Evolutionary conservation across 345 rosid species (phyloP).

Genomic region (Raphanus sativus): DNA sequence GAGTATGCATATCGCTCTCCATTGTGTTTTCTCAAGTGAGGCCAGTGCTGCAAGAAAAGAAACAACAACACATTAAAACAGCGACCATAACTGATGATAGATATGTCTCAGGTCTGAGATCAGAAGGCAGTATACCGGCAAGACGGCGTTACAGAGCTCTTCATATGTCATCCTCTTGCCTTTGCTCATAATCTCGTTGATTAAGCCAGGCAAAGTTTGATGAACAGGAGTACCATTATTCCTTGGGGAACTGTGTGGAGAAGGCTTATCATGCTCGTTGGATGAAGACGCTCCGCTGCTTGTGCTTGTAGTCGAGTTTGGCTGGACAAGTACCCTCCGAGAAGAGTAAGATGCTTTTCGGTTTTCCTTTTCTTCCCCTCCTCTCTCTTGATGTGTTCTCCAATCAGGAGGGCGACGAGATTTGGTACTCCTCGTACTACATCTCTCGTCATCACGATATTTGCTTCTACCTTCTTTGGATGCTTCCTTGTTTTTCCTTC

Average conservation of each 20-base stretch:
- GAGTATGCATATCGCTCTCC: slow-evolving; percentile 99
- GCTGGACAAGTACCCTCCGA: slow-evolving; percentile 40
- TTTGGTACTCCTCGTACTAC: slow-evolving; percentile 52
- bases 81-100: slow-evolving; percentile 2
- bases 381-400: slow-evolving; percentile 57
- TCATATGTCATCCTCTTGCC: slow-evolving; percentile 90
- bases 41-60: slow-evolving; percentile 83
- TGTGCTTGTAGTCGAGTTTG: slow-evolving; percentile 55
- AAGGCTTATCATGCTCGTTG: slow-evolving; percentile 59
- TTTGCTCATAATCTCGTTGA: slow-evolving; percentile 92
- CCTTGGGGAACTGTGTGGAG: slow-evolving; percentile 62
- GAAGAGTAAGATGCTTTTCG: slow-evolving; percentile 25
- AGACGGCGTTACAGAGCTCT: slow-evolving; percentile 91
- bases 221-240: slow-evolving; percentile 50
- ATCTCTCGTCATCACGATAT: slow-evolving; percentile 60
- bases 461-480: slow-evolving; percentile 52
- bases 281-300: slow-evolving; percentile 85
- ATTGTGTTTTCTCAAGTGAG: slow-evolving; percentile 92
- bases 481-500: slow-evolving; percentile 72
- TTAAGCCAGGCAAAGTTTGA: slow-evolving; percentile 85
- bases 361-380: slow-evolving; percentile 56
- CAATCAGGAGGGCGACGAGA: slow-evolving; percentile 60
- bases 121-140: slow-evolving; percentile 65
- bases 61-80: slow-evolving; percentile 25
- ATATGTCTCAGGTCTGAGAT: not conserved